Base-by-base conservation (phyloP, 306 rosid genomes). In the Rubus parviflorus region DNA sequence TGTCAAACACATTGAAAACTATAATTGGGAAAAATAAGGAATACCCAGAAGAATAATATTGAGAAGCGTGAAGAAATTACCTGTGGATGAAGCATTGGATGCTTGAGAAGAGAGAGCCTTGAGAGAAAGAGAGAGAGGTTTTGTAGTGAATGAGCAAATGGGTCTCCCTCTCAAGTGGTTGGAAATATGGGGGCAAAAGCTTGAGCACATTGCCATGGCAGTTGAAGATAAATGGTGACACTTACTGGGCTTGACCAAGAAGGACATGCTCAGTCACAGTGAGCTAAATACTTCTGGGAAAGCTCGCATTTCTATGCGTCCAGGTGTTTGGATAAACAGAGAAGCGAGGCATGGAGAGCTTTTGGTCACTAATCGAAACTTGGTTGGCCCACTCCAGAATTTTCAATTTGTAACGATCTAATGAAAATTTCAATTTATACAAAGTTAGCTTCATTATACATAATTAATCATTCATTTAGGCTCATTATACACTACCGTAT, bases 131-230 rank as follows among this genome's bases (percentile, higher is more conserved):
- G 77, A 74, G 63, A 19, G 79, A 6, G 87, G 73, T 60, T 67
- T 76, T 22, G 71, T 2, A 71, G 88, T 70, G 77, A 74, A 68
- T 7, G 66, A 48, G 47, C 5, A 65, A 61, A 48, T 53, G 80
- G 85, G 81, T 80, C 52, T 86, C 22, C 79, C 72, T 77, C 83
- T 80, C 25, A 85, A 75, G n/a, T 49, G 76, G 79, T 54, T 72
- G 17, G 90, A 86, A 86, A 86, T 75, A 23, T 47, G 88, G 71
- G 86, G 91, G 80, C 80, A 83, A 70, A 82, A 83, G 90, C 82
- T 81, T 4, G 94, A 87, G 82, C 85, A 81, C 87, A 91, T 65
- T 62, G 84, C 87, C 89, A 86, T 83, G 82, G 89, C 86, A n/a
- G 87, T 79, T 25, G 88, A 86, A 80, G 88, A 58, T 68, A 81